phyloP scores from a whole-genome alignment of 2,329 filamentous ascomycete genomes.

The Hymenoscyphus occultus region DNA sequence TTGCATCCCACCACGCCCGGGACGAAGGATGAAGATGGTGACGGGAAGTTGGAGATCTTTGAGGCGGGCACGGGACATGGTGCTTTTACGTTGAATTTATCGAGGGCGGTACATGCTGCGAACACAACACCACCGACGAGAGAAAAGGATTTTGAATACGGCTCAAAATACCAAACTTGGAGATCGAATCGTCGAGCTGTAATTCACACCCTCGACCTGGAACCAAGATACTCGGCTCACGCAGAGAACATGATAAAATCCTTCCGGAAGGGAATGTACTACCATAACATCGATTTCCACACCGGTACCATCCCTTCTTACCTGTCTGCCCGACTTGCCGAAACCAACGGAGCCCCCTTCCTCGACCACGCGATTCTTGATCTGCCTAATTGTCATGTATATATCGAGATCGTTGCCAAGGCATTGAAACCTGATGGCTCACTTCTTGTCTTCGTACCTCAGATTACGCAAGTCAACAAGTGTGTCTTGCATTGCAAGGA shows the following conservation, averaged over 20 bases:
- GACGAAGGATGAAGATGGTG: conserved; percentile 49
- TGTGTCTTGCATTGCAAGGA: conserved; percentile 55
- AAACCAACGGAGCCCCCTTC: conserved; percentile 52
- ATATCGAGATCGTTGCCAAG: conserved; percentile 49
- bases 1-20: conserved; percentile 69
- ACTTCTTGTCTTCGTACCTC: conserved; percentile 71
- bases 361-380: conserved; percentile 72
- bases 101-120: conserved; percentile 71
- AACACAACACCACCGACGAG: conserved; percentile 49
- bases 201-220: conserved; percentile 72
- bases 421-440: conserved; percentile 62
- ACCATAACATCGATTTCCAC: conserved; percentile 70
- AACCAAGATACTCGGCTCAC: conserved; percentile 57
- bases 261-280: conserved; percentile 70
- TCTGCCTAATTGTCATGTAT: conserved; percentile 59
- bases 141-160: conserved; percentile 8
- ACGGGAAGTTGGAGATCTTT: conserved; percentile 64
- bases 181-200: conserved; percentile 56
- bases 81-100: conserved; percentile 70
- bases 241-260: conserved; percentile 63
- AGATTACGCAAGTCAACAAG: conserved; percentile 72
- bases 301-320: conserved; percentile 63
- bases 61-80: conserved; percentile 87
- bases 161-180: conserved; percentile 26
- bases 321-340: conserved; percentile 50